Percentiles rank a stretch among this genome's conserved stretches.
phyloP scores from a whole-genome alignment of 148 eudicot genomes.

The Dysphania ambrosioides region DNA sequence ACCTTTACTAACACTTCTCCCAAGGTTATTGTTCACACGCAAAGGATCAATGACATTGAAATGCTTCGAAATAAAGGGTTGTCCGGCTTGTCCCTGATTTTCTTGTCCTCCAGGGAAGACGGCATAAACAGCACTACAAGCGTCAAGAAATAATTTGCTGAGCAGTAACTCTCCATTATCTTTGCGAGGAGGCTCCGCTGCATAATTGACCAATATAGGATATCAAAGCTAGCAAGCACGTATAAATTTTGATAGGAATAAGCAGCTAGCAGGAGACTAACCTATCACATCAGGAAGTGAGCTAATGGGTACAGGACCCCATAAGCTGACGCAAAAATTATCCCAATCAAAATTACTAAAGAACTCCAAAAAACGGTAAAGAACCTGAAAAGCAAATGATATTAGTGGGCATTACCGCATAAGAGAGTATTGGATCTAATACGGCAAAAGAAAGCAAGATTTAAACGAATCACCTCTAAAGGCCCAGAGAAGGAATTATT shows the following conservation, averaged over 20 bases:
- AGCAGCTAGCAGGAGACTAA: constrained; percentile 19
- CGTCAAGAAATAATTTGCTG: constrained; percentile 66
- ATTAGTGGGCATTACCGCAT: background rate
- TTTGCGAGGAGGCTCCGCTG: constrained; percentile 88
- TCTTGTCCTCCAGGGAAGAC: constrained; percentile 72
- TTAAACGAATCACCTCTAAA: constrained; percentile 57
- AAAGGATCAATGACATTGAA: constrained; percentile 93
- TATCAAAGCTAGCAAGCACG: constrained; percentile 10
- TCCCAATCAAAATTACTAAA: constrained; percentile 97
- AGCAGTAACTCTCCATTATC: constrained; percentile 69
- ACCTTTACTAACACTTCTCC: constrained; percentile 97
- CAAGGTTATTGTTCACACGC: constrained; percentile 86
- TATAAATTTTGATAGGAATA: background rate
- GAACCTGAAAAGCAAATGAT: constrained; percentile 49
- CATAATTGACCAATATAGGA: constrained; percentile 16
- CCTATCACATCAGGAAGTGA: constrained; percentile 83
- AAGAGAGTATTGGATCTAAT: background rate
- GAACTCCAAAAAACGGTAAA: constrained; percentile 89
- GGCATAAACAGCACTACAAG: constrained; percentile 74
- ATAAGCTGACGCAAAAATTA: constrained; percentile 78
- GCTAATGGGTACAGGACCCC: constrained; percentile 85
- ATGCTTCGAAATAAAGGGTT: constrained; percentile 67
- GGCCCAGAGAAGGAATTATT: constrained; percentile 88
- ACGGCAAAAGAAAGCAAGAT: background rate
- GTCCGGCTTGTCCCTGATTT: constrained; percentile 82